phyloP scores from a whole-genome alignment of 2,329 filamentous ascomycete genomes.

The Cercospora citrullina region DNA sequence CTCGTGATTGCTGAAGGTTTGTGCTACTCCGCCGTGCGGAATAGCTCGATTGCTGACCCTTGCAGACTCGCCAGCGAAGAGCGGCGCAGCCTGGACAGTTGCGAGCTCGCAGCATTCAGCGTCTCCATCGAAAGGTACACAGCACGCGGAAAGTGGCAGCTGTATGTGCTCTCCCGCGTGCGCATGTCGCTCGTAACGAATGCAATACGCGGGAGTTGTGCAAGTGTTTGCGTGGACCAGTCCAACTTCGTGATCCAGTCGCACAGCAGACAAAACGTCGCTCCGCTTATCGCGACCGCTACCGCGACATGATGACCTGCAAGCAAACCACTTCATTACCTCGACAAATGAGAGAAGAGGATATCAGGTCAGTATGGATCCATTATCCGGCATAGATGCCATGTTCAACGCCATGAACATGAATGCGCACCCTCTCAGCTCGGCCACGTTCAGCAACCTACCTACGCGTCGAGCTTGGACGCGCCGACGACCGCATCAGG shows the following conservation, averaged over 20 bases:
- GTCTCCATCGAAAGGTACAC: not conserved
- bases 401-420: conserved; percentile 18
- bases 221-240: not conserved
- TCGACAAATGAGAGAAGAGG: not conserved
- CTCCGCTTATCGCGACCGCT: not conserved
- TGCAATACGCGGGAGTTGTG: conserved; percentile 11
- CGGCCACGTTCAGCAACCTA: not conserved
- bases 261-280: conserved; percentile 11
- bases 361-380: not conserved
- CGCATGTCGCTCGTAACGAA: conserved; percentile 6
- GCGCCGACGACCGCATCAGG: conserved; percentile 7
- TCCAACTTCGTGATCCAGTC: not conserved
- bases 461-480: conserved; percentile 8
- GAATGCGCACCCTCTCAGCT: conserved; percentile 6
- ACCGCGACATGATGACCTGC: not conserved
- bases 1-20: conserved; percentile 15
- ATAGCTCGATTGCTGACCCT: not conserved
- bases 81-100: conserved; percentile 8
- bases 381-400: conserved; percentile 6
- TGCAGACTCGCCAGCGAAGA: not conserved
- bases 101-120: not conserved
- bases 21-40: not conserved
- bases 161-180: conserved; percentile 14
- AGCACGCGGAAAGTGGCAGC: not conserved
- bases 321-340: conserved; percentile 2